Base-by-base conservation (phyloP, 371 early-diverging fungal genomes). In the Lichtheimia corymbifera region DNA sequence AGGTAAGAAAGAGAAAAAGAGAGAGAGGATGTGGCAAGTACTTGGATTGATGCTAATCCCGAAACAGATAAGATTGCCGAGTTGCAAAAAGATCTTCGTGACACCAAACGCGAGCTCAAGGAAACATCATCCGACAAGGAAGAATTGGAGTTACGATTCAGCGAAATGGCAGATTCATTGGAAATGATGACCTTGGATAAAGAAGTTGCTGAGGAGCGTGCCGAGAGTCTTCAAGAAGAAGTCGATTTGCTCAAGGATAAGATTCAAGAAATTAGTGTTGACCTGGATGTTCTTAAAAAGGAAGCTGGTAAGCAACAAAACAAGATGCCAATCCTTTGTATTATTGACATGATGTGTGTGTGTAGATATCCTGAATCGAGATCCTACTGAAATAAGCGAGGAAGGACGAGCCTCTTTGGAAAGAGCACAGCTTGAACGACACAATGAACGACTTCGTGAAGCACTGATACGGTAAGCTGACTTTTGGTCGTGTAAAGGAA, bases 151-250 rank as follows among this genome's bases (percentile, higher is more conserved):
- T 62, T 63, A 11, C 87, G 88, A 69, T 82, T 89, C 58, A 80
- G 80, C 41, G 96, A 95, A 49, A 68, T 84, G 20, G 64, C 82
- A 24, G 95, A 94, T 35, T 76, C 84, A 4, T 72, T 95, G 67
- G 97, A 97, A 70, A 87, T 93, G 79, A 82, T 92, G 64, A 82
- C 93, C 0, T 67, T 97, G 30, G 96, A 97, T 73, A 92, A 92
- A 71, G 96, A 97, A 76, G 86, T 94, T 75, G 96, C 95, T 1
- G 96, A 95, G 60, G 96, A 95, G 65, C 80, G 82, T 49, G 89
- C 91, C 12, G 95, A 96, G 53, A 76, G 83, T 15, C 58, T 93
- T 57, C 84, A 88, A 60, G 88, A 88, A 53, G 94, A 96, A 67
- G 81, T 90, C 1, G 79, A 81, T 40, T 64, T 80, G n/a, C 68